Base-by-base conservation (phyloP, 1,284 basidiomycete species). In the Fistulinella cinereoalba region DNA sequence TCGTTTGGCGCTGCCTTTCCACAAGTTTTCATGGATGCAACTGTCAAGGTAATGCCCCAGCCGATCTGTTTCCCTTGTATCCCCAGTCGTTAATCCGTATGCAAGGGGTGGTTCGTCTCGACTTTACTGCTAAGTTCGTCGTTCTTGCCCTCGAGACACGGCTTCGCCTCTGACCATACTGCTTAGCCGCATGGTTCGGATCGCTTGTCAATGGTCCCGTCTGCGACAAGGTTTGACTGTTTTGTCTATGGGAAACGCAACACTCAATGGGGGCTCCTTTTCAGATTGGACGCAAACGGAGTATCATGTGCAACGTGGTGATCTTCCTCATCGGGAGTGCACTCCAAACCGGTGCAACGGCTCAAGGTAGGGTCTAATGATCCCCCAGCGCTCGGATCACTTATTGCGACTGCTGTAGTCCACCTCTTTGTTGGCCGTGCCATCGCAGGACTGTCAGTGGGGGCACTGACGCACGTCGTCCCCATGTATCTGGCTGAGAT, bases 401-500 rank as follows among this genome's bases (percentile, higher is more conserved):
- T 44, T n/a, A 45, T n/a, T 6, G 31, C n/a, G 1, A 6, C 27
- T 37, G 19, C 2, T 38, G 7, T 29, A 65, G 63, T 31, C n/a
- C 56, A 65, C 41, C 54, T 65, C 13, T 68, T 65, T 40, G 62
- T 45, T n/a, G 66, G 66, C 37, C 62, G 63, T 33, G 65, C 57
- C 3, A 49, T 61, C n/a, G 49, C 67, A 0, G 64, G 64, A 29
- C 37, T 69, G 36, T 49, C 65, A 6, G 55, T 67, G 3, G 64
- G 64, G 37, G 58, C 66, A 7, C 45, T 66, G 43, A 66, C 67
- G 8, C 65, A 67, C 15, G 66, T 67, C 31, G 50, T 68, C 12
- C 67, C 67, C 16, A 67, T 69, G 65, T 66, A 66, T 29, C 33
- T 66, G 39, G 64, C 66, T 31, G 64, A 66, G 44, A 62, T 69